Conservation (phyloP, 768 basidiomycete genomes). For the Kwoniella dejecticola region DNA sequence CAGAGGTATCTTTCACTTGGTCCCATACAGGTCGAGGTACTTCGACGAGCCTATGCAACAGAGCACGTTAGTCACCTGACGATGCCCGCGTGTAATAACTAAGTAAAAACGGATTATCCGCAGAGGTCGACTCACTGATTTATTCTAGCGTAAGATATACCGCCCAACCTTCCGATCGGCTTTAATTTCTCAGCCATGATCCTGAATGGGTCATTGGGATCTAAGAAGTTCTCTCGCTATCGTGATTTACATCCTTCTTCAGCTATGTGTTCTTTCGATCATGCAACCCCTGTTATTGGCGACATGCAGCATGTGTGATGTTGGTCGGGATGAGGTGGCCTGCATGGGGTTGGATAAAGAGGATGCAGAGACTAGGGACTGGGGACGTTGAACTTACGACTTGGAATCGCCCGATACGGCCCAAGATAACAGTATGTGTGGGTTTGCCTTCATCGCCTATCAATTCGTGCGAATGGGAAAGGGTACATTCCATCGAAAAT, state of each 20-base stretch:
- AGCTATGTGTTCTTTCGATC: background rate
- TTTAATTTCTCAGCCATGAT: slow-evolving; percentile 46
- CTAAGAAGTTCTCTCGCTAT: slow-evolving; percentile 46
- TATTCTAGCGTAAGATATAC: slow-evolving; percentile 53
- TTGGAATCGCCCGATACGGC: slow-evolving; percentile 55
- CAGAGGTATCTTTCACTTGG: slow-evolving; percentile 54
- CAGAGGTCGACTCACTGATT: slow-evolving; percentile 29
- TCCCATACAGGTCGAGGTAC: slow-evolving; percentile 59
- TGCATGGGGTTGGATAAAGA: too few species aligned
- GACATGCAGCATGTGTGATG: too few species aligned
- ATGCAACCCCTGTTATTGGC: background rate
- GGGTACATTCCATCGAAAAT: slow-evolving; percentile 56
- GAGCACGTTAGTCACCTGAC: too few species aligned
- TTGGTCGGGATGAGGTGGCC: too few species aligned
- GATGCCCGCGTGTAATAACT: too few species aligned
- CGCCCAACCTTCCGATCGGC: slow-evolving; percentile 61
- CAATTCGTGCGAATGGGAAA: slow-evolving; percentile 45
- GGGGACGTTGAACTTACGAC: slow-evolving; percentile 31
- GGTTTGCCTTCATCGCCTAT: slow-evolving; percentile 22
- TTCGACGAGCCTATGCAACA: slow-evolving; percentile 34
- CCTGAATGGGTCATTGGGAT: slow-evolving; percentile 39
- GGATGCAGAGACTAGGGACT: too few species aligned
- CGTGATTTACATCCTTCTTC: too few species aligned
- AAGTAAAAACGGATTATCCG: too few species aligned
- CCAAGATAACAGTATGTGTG: slow-evolving; percentile 49